Base-by-base conservation (phyloP, 192 early-diverging fungal species). In the Rhizophagus prolifer region DNA sequence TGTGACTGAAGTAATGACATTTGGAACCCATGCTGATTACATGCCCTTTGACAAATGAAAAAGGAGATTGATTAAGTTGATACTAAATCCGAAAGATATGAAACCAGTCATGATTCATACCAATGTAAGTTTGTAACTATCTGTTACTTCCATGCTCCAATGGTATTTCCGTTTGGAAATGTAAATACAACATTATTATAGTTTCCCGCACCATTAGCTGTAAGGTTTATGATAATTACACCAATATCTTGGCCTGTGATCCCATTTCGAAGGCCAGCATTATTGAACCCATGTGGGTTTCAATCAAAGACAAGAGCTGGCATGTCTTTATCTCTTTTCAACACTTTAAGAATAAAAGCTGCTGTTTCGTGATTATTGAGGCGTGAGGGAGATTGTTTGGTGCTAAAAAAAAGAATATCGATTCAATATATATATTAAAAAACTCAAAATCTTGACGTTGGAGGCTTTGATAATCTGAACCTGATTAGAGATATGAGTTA, bases 291-390 rank as follows among this genome's bases (percentile, higher is more conserved):
- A 5, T 1, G 23, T 50, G 5, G 0, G 46, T 76, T 66, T 41
- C 63, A 46, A 3, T 30, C n/a, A 59, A 68, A 31, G 23, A 66
- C 74, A 14, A 76, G 38, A 5, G 63, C 63, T 0, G 36, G 74
- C 61, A 67, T 68, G 14, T 76, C 12, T 75, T 76, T 13, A 28
- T 76, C 38, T 64, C 31, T 68, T 50, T 67, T 76, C 31, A 76
- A 14, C 36, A 38, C n/a, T 50, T 46, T 9, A 28, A 76, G 65
- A 2, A 58, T 63, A 46, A 75, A 67, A 75, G 62, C 23, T 50
- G 74, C 64, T 50, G 28, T 67, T 28, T 46, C 46, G 14, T 0
- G 25, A 21, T 62, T 68, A 25, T 62, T 9, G 50, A 76, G 25
- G 36, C 19, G 19, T 13, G 74, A 66, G 38, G 74, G 47, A 26